Evolutionary conservation across 2,329 filamentous ascomycete genomes (phyloP), one percentile per base, ranked within the genome.

Genomic region (Fusarium austroafricanum): DNA sequence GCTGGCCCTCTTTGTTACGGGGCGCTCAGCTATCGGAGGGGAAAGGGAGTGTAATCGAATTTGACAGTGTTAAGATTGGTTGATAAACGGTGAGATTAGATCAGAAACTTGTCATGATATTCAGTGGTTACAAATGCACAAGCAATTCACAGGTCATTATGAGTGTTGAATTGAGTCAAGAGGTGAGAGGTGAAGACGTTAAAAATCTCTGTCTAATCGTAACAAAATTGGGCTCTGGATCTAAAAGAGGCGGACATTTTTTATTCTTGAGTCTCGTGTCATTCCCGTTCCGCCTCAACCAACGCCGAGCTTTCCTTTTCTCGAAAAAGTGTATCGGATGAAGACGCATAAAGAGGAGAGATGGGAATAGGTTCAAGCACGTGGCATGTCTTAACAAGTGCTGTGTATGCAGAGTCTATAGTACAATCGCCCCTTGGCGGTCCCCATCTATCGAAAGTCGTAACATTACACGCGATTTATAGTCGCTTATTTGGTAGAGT

Each of bases 401-500:
- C 72, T 72, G 72, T 66, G 63, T 33, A 33, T 11, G 29, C 75
- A 68, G 68, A 70, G 71, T 80, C 79, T 80, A 80, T 80, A 69
- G 65, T 80, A 80, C 79, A 80, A 71, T 76, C 73, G 75, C 75
- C 71, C 69, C 70, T 38, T 55, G 71, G 68, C 71, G 72, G 49
- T 61, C 73, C 71, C 74, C 73, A 75, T 80, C 79, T 80, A 80
- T 79, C 73, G 65, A 67, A 67, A 70, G 58, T 75, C 70, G 61
- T 77, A 78, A 78, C 75, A 72, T 78, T 78, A 78, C 75, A 78
- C 53, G 66, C 67, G 69, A 67, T 53, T 57, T 58, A 66, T 44
- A 40, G 56, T 71, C 78, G 77, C 86, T 84, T 92, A 93, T 83
- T 85, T 84, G 77, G 90, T 92, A 76, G 88, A 81, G 70, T 92